Evolutionary conservation across 257 asterid species (phyloP), one percentile per base, ranked within the genome.

Genomic region (Rehmannia glutinosa): DNA sequence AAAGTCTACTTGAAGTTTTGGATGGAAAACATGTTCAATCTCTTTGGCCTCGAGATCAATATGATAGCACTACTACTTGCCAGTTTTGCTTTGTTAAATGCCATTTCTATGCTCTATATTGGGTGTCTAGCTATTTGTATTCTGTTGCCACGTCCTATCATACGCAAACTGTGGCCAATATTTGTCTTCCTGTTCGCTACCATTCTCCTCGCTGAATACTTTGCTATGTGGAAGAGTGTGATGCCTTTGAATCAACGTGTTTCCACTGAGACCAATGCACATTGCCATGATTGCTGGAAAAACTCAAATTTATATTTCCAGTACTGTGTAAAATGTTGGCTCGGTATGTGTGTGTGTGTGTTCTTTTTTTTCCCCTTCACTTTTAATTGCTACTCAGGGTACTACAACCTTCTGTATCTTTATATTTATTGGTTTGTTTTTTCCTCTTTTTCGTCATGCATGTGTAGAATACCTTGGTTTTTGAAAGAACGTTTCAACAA

Each of bases 31-130:
- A 78, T 94, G 96, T 94, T 88, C 83, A 94, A 88, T 75, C 96
- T 94, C 70, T 88, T 88, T 67, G 99, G 99, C 74, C 99, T 94
- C 75, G 98, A 94, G 93, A 91, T 94, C 75, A 91, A 86, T 76
- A 94, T 94, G 99, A 73, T 88, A 20, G 93, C 82, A 32, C 78
- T 94, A 66, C 86, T 94, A 53, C 82, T 94, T 71, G 89, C 99
- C 74, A 94, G 99, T 80, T 94, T 94, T 72, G 98, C 97, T 43
- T 73, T 91, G 78, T 77, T 94, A 38, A 94, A 94, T 77, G 95
- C 90, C 42, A 49, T 88, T 75, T 94, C 99, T 38, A 71, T 94
- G 74, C 73, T 91, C 65, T 94, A 91, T 59, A 81, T 94, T 76
- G 95, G 80, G 9, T 84, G 82, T 80, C 91, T 94, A 27, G 96